A percentile compares a stretch with the other conserved stretches of the same genome.
Evolutionary conservation across 208 protist genomes (phyloP).

Genomic region (Blechomonas ayalai): DNA sequence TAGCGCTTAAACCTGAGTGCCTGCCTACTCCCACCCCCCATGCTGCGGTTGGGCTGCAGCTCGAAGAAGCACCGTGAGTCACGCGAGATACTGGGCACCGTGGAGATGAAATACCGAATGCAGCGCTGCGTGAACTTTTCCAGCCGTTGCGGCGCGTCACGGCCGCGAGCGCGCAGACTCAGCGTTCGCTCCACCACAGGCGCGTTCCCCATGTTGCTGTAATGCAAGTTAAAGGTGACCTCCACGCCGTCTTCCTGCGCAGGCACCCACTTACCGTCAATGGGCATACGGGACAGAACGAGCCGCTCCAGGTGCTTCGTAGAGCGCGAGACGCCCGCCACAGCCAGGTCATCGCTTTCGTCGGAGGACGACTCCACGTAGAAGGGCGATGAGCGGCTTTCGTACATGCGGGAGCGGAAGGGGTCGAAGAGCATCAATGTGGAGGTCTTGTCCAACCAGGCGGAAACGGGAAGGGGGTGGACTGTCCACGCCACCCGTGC

Average conservation of each 20-base stretch:
- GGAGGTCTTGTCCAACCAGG: slow-evolving; percentile 27
- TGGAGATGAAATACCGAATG: slow-evolving; percentile 28
- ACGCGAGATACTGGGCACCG: slow-evolving; percentile 29
- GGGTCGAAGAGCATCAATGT: slow-evolving; percentile 54
- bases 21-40: neutral
- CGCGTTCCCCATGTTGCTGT: slow-evolving; percentile 7
- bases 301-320: slow-evolving; percentile 21
- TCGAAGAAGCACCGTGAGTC: slow-evolving; percentile 27
- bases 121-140: slow-evolving; percentile 27
- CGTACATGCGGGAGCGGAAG: slow-evolving; percentile 24
- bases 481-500: slow-evolving; percentile 21
- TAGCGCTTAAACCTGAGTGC: slow-evolving; percentile 58
- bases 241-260: slow-evolving; percentile 32
- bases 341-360: slow-evolving; percentile 12
- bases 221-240: slow-evolving; percentile 26
- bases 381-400: slow-evolving; percentile 45
- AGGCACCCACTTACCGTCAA: slow-evolving; percentile 20
- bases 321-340: slow-evolving; percentile 18
- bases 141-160: slow-evolving; percentile 18
- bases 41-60: slow-evolving; percentile 19
- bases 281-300: slow-evolving; percentile 37
- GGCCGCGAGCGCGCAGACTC: slow-evolving; percentile 15
- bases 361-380: slow-evolving; percentile 11
- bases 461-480: slow-evolving; percentile 14
- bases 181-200: slow-evolving; percentile 20